phyloP scores from a whole-genome alignment of 1,284 basidiomycete genomes.

The Malassezia vespertilionis region DNA sequence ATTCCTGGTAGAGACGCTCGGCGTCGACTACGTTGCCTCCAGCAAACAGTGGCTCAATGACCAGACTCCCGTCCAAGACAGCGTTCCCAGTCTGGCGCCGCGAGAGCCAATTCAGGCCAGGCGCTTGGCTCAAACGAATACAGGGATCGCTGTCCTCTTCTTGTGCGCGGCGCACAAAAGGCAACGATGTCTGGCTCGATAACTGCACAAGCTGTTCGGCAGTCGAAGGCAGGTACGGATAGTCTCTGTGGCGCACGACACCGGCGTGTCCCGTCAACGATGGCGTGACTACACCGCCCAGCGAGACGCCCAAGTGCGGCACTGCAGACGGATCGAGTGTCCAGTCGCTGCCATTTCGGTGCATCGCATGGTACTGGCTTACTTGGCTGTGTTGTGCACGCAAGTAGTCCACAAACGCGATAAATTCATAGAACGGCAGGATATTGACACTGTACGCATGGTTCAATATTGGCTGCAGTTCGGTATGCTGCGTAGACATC shows the following conservation, averaged over 20 bases:
- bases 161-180: slow-evolving; percentile 70
- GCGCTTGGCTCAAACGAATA: slow-evolving; percentile 80
- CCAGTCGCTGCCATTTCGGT: slow-evolving; percentile 14
- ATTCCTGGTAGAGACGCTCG: slow-evolving; percentile 26
- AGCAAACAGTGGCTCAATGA: slow-evolving; percentile 71
- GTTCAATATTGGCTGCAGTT: slow-evolving; percentile 54
- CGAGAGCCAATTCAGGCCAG: slow-evolving; percentile 83
- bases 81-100: slow-evolving; percentile 74
- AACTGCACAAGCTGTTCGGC: slow-evolving; percentile 38
- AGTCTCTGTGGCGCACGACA: slow-evolving; percentile 56
- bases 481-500: slow-evolving; percentile 10
- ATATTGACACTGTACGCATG: slow-evolving; percentile 42
- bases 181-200: slow-evolving; percentile 53
- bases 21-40: slow-evolving; percentile 37
- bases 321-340: background rate
- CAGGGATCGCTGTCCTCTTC: slow-evolving; percentile 90
- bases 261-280: slow-evolving; percentile 1
- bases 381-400: slow-evolving; percentile 56
- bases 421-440: slow-evolving; percentile 72
- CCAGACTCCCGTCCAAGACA: slow-evolving; percentile 74
- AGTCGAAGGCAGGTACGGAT: slow-evolving; percentile 49
- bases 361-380: slow-evolving; percentile 35
- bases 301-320: background rate
- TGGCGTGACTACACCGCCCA: slow-evolving; percentile 1
- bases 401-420: slow-evolving; percentile 68